Evolutionary conservation across 2,329 filamentous ascomycete genomes (phyloP), one percentile per base, ranked within the genome.

Genomic region (Penicillium sp.): DNA sequence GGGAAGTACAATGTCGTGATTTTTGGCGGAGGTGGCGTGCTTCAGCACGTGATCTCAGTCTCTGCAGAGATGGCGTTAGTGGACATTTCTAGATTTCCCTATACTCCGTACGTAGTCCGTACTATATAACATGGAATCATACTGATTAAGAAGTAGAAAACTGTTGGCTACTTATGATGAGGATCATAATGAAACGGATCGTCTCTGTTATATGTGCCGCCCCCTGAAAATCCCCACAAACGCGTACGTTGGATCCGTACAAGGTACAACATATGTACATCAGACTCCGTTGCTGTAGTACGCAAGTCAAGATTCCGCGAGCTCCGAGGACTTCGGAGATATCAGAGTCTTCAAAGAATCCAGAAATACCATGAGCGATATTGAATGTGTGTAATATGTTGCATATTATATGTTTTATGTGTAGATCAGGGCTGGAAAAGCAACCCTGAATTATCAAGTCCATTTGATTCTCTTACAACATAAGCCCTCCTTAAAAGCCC

Each of bases 1-100:
- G 7, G 41, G 56, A 38, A 10, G 5, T 7, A 5, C 19, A 34
- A 64, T 60, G 61, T 64, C 63, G 63, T 58, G 60, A 64, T 62
- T 53, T 16, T 1, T 42, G 35, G 57, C 47, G 63, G 59, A 58
- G 61, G 59, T 64, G 57, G 54, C 63, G 63, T 65, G 61, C 47
- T 61, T 14, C 10, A 30, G 51, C 62, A 65, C 61, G 57, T 64
- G 61, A 44, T 11, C 10, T 19, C 29, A 45, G 39, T 47, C 45
- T 41, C 47, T 45, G 34, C 30, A 41, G 26, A n/a, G 32, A 47
- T 53, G 51, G 45, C 44, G 41, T 52, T 14, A 7, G 34, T 18
- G 42, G 47, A 46, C 41, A 44, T 1, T 51, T 45, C 19, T 14
- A 16, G 40, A 46, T 51, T 53, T 48, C 47, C n/a, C 23, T 35